Evolutionary conservation across 805 yeast genomes (phyloP).

Genomic region (Hanseniaspora thailandica): DNA sequence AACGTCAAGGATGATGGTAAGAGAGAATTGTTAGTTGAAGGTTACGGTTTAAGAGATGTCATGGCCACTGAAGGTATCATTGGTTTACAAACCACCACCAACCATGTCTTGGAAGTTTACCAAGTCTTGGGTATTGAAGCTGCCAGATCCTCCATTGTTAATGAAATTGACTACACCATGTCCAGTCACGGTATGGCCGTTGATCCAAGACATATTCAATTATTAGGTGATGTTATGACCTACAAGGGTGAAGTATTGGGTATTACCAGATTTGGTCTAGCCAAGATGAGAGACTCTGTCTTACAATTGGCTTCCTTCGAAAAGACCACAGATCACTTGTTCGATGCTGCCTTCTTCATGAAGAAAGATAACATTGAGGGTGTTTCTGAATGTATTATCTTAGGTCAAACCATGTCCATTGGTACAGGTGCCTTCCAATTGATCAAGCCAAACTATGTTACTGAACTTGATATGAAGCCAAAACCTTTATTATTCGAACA

Average conservation of each 20-base stretch:
- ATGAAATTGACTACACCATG: conserved; percentile 95
- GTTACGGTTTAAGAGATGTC: conserved; percentile 89
- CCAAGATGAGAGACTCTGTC: conserved; percentile 97
- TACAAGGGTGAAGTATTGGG: conserved; percentile 97
- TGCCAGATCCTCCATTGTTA: conserved; percentile 82
- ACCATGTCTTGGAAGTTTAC: conserved; percentile 82
- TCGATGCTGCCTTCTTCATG: conserved; percentile 97
- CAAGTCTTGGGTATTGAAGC: conserved; percentile 95
- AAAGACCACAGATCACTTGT: conserved; percentile 94
- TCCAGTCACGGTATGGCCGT: conserved; percentile 99
- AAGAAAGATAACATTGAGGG: conserved; percentile 93
- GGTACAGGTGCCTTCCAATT: conserved; percentile 96
- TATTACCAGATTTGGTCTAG: conserved; percentile 92
- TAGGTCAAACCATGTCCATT: conserved; percentile 94
- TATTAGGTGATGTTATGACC: conserved; percentile 96
- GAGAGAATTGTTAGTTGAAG: conserved; percentile 90
- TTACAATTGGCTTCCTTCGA: conserved; percentile 94
- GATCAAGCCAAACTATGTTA: conserved; percentile 45
- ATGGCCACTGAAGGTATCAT: conserved; percentile 96
- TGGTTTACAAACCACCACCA: conserved; percentile 76
- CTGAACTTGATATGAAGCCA: conserved; percentile 34
- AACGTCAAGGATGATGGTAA: conserved; percentile 77
- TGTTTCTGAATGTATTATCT: conserved; percentile 91
- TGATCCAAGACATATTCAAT: conserved; percentile 97
- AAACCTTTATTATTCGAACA: conserved; percentile 40